Percentiles rank a stretch among this genome's conserved stretches.
Conservation (phyloP, 2,329 filamentous ascomycete genomes). For the Ophiocordyceps unilateralis region DNA sequence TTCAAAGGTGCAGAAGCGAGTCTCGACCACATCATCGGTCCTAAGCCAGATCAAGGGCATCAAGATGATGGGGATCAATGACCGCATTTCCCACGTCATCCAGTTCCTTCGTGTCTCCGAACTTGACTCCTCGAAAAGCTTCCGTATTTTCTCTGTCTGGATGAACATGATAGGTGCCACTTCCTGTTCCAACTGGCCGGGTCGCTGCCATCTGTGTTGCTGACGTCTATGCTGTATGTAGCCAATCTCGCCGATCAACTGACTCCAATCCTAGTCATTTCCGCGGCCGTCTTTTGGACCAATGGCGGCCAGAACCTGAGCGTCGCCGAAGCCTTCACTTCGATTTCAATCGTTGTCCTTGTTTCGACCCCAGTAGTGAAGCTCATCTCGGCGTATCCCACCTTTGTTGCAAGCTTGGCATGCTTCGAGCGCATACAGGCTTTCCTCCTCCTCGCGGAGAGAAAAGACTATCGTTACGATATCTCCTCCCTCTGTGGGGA, state of each 20-base stretch:
- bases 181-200: not conserved
- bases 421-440: slow-evolving; percentile 5
- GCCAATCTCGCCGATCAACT: slow-evolving; percentile 1
- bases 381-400: slow-evolving; percentile 1
- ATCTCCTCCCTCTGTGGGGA: not conserved
- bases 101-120: slow-evolving; percentile 5
- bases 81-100: not conserved
- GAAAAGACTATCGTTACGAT: slow-evolving; percentile 6
- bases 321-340: slow-evolving; percentile 3
- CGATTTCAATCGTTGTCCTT: slow-evolving; percentile 4
- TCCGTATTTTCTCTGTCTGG: slow-evolving; percentile 1
- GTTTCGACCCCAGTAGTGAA: slow-evolving; percentile 2
- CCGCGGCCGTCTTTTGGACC: slow-evolving; percentile 5
- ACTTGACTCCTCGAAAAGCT: slow-evolving; percentile 3
- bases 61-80: slow-evolving; percentile 17
- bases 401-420: slow-evolving; percentile 1
- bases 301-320: not conserved
- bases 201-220: not conserved
- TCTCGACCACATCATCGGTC: slow-evolving; percentile 12
- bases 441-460: slow-evolving; percentile 2
- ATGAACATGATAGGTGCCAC: slow-evolving; percentile 2
- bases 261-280: slow-evolving; percentile 4
- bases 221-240: not conserved
- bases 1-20: slow-evolving; percentile 12
- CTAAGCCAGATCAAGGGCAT: slow-evolving; percentile 17